Evolutionary conservation across 768 basidiomycete genomes (phyloP).

Genomic region (Naematelia encephala): DNA sequence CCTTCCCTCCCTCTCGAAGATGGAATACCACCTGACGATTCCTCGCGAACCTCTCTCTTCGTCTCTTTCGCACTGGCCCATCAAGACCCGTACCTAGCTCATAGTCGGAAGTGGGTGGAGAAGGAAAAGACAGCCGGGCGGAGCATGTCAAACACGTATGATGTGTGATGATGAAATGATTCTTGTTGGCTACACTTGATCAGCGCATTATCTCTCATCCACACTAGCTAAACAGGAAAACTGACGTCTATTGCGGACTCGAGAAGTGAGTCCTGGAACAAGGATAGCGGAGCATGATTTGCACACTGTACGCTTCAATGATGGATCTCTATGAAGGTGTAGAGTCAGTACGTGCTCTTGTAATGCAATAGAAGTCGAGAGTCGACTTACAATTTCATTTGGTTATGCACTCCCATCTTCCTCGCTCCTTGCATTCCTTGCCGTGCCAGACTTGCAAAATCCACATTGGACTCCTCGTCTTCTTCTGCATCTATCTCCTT

Average conservation of each 20-base stretch:
- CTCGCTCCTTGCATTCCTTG: constrained; percentile 24
- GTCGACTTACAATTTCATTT: constrained; percentile 38
- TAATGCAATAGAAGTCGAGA: background rate
- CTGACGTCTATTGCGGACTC: constrained; percentile 40
- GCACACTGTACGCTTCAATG: constrained; percentile 42
- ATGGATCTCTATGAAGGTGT: constrained; percentile 39
- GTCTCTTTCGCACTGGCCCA: background rate
- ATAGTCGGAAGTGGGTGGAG: constrained; percentile 10
- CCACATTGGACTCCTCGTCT: background rate
- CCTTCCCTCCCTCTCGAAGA: background rate
- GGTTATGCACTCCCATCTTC: constrained; percentile 41
- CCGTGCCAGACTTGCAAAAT: constrained; percentile 28
- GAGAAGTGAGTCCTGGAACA: constrained; percentile 41
- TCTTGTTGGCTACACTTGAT: constrained; percentile 21
- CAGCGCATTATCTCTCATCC: background rate
- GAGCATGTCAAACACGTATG: constrained; percentile 32
- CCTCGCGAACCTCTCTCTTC: constrained; percentile 1
- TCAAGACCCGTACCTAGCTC: background rate
- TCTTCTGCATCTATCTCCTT: background rate
- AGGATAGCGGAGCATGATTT: constrained; percentile 37
- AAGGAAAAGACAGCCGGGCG: constrained; percentile 20
- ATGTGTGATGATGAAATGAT: constrained; percentile 20
- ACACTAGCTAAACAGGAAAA: background rate
- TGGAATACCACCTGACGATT: constrained; percentile 1
- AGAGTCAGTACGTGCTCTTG: background rate